Base-by-base conservation (phyloP, 2,329 filamentous ascomycete genomes). In the Epichloe coenophiala region DNA sequence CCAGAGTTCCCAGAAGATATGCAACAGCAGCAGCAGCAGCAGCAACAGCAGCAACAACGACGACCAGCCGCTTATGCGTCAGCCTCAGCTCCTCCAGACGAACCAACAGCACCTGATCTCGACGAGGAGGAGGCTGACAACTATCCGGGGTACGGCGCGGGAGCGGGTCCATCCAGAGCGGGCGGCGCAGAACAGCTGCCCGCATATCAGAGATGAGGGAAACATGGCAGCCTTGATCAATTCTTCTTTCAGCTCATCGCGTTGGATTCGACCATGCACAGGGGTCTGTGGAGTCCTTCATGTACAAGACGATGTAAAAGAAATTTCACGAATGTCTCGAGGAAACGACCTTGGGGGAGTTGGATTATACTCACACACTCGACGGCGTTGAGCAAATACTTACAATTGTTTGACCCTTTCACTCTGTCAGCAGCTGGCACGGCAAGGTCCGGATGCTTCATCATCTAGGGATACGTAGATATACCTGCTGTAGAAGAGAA, bases 21-120 rank as follows among this genome's bases (percentile, higher is more conserved):
- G 53, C 70, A 73, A 59, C 63, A 31, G 0, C 27, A 31, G 27
- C 27, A 31, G 27, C 21, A 21, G 21, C 21, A 21, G 52, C 23
- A 27, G 2, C 17, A n/a, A n/a, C 27, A 27, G 7, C 27, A 1
- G 9, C 27, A 7, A 31, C 27, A 7, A 31, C 27, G 27, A 31
- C 27, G 33, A 62, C 61, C 39, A 59, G 59, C 9, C 63, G 39
- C 59, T 33, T 57, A 60, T 4, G 55, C 63, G 3, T 63, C 63
- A 7, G 61, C 61, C 3, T 57, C 64, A 38, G 61, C 62, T 12
- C 23, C 48, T 11, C 52, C 51, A 11, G 17, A 51, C 4, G 52
- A 71, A 57, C 76, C 79, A 2, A 78, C 76, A 44, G 81, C 82
- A 5, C 81, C 81, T 4, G 65, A 73, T 27, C 65, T 84, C n/a